Evolutionary conservation across 2,329 filamentous ascomycete genomes (phyloP), one percentile per base, ranked within the genome.

Genomic region (Rhexocercosporidium sp.): DNA sequence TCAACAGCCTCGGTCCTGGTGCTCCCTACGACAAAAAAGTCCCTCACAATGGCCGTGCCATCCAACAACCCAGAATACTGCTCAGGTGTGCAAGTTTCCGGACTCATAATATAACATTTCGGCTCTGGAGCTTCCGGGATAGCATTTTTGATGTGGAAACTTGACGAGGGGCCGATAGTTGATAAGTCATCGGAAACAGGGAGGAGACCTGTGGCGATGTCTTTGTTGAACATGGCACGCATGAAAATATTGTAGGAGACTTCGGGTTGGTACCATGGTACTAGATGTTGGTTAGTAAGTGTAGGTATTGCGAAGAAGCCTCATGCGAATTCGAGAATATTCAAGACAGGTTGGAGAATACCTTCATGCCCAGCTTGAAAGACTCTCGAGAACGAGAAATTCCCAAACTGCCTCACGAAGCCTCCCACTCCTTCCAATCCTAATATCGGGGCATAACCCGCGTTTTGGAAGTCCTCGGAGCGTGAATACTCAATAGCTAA

Each of bases 381-480:
- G 56, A 91, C 81, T 16, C 89, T 82, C 41, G 85, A 86, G 75
- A 91, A 91, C 29, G 84, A 87, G 65, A 90, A 84, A 71, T 93
- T 93, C 18, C 90, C 91, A 73, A 86, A 90, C 77, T 95, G 91
- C 6, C 91, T 85, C 0, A 92, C 91, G 65, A 86, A 84, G 18
- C 92, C 92, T 64, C 86, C 91, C 73, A 87, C 84, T 77, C 89
- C 88, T 31, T 82, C 83, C 75, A 92, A 90, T 25, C 91, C 87
- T 5, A 87, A 78, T 67, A 95, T 86, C 11, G 89, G 86, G 0
- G 87, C 85, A 75, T 94, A 95, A 0, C 91, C 92, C 0, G 92
- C 88, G 0, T 79, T 77, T 1, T 82, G 79, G 76, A 94, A 95
- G 22, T 79, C 77, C 1, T 79, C 77, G 1, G 80, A 77, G 39